Conservation (phyloP, 108 stramenopile genomes). For the Parmales sp. region DNA sequence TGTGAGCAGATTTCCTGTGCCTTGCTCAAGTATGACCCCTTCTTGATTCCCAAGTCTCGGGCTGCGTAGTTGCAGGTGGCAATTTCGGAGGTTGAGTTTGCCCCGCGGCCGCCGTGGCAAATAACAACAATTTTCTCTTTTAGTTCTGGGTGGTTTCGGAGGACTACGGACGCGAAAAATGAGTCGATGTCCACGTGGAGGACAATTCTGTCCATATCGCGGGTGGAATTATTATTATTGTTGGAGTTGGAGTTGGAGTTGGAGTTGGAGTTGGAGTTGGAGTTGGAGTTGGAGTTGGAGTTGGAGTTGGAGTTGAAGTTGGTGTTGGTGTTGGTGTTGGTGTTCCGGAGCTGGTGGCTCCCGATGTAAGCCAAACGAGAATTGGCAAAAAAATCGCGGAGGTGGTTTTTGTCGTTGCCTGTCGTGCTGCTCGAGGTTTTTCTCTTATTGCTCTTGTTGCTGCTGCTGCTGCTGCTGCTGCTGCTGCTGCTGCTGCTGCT, state of each 20-base stretch:
- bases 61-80: background rate
- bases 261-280: no score
- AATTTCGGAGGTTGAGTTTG: background rate
- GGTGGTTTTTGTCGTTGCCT: background rate
- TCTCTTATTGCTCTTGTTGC: background rate
- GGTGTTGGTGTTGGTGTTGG: background rate
- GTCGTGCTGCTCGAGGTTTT: background rate
- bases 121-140: background rate
- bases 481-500: no score
- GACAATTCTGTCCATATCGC: no score
- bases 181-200: constrained; percentile 1
- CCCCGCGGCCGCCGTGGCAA: background rate
- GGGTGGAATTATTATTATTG: no score
- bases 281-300: no score
- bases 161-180: background rate
- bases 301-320: no score
- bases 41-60: background rate
- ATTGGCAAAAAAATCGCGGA: background rate
- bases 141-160: background rate
- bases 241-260: no score
- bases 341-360: background rate
- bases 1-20: background rate
- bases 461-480: no score
- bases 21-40: background rate
- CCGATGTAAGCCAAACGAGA: background rate